Base-by-base conservation (phyloP, 176 grass and related monocot genomes). In the Luzula sylvatica region DNA sequence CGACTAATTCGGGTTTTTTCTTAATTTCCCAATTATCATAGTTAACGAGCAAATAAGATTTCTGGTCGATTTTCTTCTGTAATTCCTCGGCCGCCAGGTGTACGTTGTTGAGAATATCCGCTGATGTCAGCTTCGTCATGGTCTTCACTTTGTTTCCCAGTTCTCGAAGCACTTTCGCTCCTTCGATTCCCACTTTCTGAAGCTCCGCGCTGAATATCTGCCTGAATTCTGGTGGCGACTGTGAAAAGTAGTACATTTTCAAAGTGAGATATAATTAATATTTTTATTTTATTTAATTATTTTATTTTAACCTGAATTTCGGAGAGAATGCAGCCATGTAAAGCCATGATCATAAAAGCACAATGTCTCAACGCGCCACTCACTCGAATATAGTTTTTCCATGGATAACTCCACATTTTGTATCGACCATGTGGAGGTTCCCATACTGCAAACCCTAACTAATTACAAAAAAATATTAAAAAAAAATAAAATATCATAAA, bases 241-340 rank as follows among this genome's bases (percentile, higher is more conserved):
- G 25, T 32, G 61, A 45, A 30, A 17, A 43, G 11, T 12, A 15
- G 51, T 0, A 60, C 48, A 55, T 15, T 48, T 50, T 15, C 3
- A 15, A 20, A 53, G 2, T 35, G 30, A 35, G 30, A 7, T 4
- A 35, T 35, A 35, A 35, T 35, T 35, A 35, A 35, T 35, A 7
- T 35, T 35, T 35, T 35, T 7, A 35, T 32, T 35, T 35, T 35
- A 4, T 2, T 35, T 35, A 35, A 7, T 35, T 35, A 9, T 35
- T 35, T 35, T 35, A 9, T 35, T 35, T 35, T 35, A 64, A 98
- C 93, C 86, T 92, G 93, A 60, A 98, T 92, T 82, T 98, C 93
- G 16, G 93, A 83, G 52, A 98, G 81, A 86, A 98, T 87, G 78
- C 86, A 98, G 25, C 86, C 93, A 77, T 98, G 93, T 69, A 98